These are phyloP conservation scores for Thraustotheca clavata DNA, from an alignment of 352 stramenopile genomes.

Conservation along the genomic window DNA sequence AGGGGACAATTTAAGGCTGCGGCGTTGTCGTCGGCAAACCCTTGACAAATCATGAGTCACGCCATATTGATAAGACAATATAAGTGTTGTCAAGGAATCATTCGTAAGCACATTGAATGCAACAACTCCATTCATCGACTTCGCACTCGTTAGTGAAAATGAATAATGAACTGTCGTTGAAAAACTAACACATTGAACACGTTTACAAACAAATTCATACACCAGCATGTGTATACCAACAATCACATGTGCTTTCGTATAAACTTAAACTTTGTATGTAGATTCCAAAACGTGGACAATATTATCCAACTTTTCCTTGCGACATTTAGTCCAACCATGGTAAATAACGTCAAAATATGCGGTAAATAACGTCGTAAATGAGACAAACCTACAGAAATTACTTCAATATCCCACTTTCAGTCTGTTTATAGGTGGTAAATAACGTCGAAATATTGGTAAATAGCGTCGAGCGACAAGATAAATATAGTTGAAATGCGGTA, in stretches of 20 bases:
- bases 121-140: background rate
- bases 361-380: background rate
- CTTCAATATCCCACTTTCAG: no score
- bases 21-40: background rate
- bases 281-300: background rate
- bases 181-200: no score
- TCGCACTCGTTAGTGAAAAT: background rate
- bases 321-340: background rate
- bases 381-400: no score
- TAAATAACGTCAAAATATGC: background rate
- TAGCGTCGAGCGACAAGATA: no score
- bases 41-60: background rate
- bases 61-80: conserved; percentile 3
- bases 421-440: no score
- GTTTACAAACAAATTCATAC: no score
- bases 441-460: no score
- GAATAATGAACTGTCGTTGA: no score
- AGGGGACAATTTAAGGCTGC: background rate
- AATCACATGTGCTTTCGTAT: no score
- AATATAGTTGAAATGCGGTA: no score
- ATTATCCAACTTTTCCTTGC: background rate
- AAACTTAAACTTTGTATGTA: background rate
- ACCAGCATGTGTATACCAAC: no score
- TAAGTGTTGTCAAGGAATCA: background rate
- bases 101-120: background rate